Base-by-base conservation (phyloP, 768 basidiomycete genomes). In the Termitomyces sp. region DNA sequence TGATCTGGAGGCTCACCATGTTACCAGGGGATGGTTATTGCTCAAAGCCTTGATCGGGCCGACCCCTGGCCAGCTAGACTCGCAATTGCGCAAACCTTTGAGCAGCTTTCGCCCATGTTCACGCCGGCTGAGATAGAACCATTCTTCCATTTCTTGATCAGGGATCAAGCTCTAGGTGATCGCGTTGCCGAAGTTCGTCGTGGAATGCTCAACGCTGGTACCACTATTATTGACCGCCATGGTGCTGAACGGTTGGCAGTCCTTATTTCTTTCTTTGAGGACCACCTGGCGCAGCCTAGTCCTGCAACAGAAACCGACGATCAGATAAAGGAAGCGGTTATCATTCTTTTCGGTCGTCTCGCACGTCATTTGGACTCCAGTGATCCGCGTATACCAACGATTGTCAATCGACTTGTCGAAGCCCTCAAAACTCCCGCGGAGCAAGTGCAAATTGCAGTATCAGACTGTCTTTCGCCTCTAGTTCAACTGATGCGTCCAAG, bases 361-460 rank as follows among this genome's bases (percentile, higher is more conserved):
- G 96, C 96, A 6, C 79, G 90, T 7, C 94, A 98, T 72, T 77
- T 99, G 43, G 83, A 91, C 48, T 71, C 84, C 2, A 79, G 82
- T 0, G 94, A 98, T 68, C 59, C 77, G 5, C 86, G 94, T 1
- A 84, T 97, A 42, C 88, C 91, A 0, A 70, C 73, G 11, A 90
- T 98, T 59, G 88, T 98, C 9, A 85, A 92, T 59, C 78, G 94
- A 10, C 76, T 98, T 19, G 83, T 96, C 8, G 90, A 91, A 32
- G 92, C 96, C 1, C 76, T 99, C 56, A 89, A 88, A 70, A 98
- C 95, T 0, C 97, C 96, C 0, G 84, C 94, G 2, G 97, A 99
- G 68, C 88, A 95, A 66, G 97, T 99, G 0, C 96, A 98, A 68
- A 87, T 92, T 44, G 95, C 97, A 8, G 94, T 98, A 1, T 92